Percentiles rank a stretch among this genome's conserved stretches.
These are phyloP conservation scores for Suhomyces prunicola DNA, from an alignment of 805 yeast species.

Conservation along the genomic window DNA sequence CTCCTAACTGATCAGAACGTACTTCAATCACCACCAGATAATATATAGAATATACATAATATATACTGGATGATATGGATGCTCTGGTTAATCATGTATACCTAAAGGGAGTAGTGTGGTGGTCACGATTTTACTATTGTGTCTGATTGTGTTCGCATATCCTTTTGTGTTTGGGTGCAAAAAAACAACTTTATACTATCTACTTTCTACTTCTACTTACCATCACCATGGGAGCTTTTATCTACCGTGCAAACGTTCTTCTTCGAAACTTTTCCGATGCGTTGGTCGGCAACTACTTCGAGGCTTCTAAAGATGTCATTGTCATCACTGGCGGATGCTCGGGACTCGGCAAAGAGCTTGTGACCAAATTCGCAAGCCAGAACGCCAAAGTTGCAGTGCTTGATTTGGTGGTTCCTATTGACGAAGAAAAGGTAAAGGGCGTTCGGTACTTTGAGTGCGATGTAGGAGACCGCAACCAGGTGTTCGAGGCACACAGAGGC, in stretches of 20 bases:
- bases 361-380: constrained; percentile 36
- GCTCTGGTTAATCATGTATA: too few species aligned
- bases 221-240: constrained; percentile 2
- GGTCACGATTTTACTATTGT: too few species aligned
- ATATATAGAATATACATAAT: too few species aligned
- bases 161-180: not conserved
- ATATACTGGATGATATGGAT: too few species aligned
- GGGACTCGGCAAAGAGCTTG: constrained; percentile 75
- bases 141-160: not conserved
- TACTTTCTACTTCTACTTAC: too few species aligned
- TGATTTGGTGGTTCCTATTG: constrained; percentile 50
- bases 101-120: too few species aligned
- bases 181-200: not conserved
- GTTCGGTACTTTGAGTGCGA: constrained; percentile 67
- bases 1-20: too few species aligned
- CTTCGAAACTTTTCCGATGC: constrained; percentile 32
- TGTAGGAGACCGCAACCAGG: constrained; percentile 51
- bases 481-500: constrained; percentile 35
- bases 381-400: constrained; percentile 60
- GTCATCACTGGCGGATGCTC: constrained; percentile 81
- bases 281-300: constrained; percentile 51
- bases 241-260: constrained; percentile 14
- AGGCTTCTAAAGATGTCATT: constrained; percentile 56
- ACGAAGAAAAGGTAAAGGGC: constrained; percentile 28
- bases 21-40: too few species aligned